Evolutionary conservation across 2,329 filamentous ascomycete species (phyloP).

Genomic region (Pseudogymnoascus sp.): DNA sequence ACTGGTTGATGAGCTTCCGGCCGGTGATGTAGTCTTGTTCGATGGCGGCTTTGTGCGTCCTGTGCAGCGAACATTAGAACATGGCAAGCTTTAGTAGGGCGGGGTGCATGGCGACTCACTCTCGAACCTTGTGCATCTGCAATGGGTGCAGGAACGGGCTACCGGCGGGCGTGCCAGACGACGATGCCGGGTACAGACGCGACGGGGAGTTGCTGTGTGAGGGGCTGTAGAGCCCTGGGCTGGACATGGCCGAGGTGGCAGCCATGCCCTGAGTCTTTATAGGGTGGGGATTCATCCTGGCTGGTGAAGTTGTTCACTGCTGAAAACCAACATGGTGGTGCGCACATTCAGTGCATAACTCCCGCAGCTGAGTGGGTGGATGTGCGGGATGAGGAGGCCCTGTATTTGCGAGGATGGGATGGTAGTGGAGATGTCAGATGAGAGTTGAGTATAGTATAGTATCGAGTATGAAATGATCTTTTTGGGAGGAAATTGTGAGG

Average conservation of each 20-base stretch:
- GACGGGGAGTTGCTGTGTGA: slow-evolving; percentile 27
- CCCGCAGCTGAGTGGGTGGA: background rate
- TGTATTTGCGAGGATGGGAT: background rate
- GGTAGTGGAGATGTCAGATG: background rate
- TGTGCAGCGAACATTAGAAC: slow-evolving; percentile 28
- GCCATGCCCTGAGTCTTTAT: slow-evolving; percentile 25
- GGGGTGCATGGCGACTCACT: slow-evolving; percentile 46
- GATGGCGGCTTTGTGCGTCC: slow-evolving; percentile 83
- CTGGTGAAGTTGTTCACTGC: slow-evolving; percentile 9
- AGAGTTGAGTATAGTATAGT: background rate
- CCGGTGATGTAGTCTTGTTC: slow-evolving; percentile 84
- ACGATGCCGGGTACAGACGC: slow-evolving; percentile 35
- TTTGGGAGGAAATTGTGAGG: background rate
- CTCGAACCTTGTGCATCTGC: slow-evolving; percentile 66
- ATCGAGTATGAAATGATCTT: background rate
- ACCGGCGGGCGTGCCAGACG: slow-evolving; percentile 41
- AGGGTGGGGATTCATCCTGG: slow-evolving; percentile 22
- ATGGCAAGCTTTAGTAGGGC: slow-evolving; percentile 5
- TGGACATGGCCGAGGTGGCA: slow-evolving; percentile 51
- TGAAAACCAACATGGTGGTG: slow-evolving; percentile 8
- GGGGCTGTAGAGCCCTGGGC: slow-evolving; percentile 54
- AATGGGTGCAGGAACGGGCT: slow-evolving; percentile 63
- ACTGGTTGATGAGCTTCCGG: slow-evolving; percentile 94
- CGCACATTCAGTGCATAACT: slow-evolving; percentile 5
- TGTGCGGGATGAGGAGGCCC: background rate